Evolutionary conservation across 2,329 filamentous ascomycete genomes (phyloP), one percentile per base, ranked within the genome.

Genomic region (Exophiala viscosa): DNA sequence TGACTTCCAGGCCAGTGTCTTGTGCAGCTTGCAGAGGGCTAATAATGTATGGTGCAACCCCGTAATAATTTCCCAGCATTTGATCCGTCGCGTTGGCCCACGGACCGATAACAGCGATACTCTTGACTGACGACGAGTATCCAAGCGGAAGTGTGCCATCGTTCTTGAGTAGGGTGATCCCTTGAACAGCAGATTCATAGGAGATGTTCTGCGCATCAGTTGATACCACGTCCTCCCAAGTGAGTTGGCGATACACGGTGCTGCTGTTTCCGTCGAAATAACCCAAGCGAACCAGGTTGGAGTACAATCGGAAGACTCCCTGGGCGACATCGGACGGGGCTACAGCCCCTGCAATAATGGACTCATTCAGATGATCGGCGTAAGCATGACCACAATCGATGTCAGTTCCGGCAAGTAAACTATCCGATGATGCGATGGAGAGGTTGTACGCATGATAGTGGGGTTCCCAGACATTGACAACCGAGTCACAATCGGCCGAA

Each of bases 401-500:
- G 60, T 81, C 78, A 6, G 74, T 79, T 1, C 78, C 78, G 2
- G 76, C 76, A 41, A 69, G 72, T 31, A 81, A 67, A 1, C 75
- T 69, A 4, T 72, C 70, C 0, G 76, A 77, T 1, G 71, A 73
- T 9, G 76, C 76, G 40, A 69, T 62, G 28, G 73, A 68, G 13
- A 71, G 63, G 33, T 73, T 75, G 14, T 49, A 42, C 13, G 45
- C 40, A 1, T 75, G 74, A n/a, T 74, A 69, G 38, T 54, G 45
- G 13, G 35, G 33, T 20, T 18, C 45, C 58, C 72, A 82, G 47
- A 86, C 76, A 60, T 84, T 78, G 39, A 76, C 70, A 0, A 86
- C 71, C 0, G 84, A 78, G 50, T 82, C 82, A 59, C 85, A 88
- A 62, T 87, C 84, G n/a, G 77, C 80, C 0, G 80, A 82, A 32